These are phyloP conservation scores for Tausonia pullulans DNA, from an alignment of 1,284 basidiomycete genomes.

Conservation along the genomic window DNA sequence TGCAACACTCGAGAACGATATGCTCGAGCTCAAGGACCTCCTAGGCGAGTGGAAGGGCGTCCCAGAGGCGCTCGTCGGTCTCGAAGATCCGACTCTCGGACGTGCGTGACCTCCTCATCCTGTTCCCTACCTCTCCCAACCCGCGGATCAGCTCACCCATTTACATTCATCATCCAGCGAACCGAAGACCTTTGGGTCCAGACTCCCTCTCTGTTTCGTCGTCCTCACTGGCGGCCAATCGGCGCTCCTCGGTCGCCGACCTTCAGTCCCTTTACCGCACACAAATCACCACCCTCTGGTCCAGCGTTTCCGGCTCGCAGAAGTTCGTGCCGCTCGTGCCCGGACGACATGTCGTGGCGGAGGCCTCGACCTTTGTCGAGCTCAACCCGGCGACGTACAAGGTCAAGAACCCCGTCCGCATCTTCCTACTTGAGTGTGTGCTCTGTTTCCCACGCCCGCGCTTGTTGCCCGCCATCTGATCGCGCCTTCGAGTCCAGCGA, in stretches of 20 bases:
- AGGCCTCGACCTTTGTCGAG: constrained; percentile 71
- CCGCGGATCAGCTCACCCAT: neutral
- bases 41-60: constrained; percentile 90
- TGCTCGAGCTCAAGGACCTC: constrained; percentile 91
- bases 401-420: constrained; percentile 70
- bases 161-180: neutral
- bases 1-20: constrained; percentile 88
- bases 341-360: constrained; percentile 79
- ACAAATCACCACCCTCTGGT: constrained; percentile 83
- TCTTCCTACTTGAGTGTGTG: constrained; percentile 64
- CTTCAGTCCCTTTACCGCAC: constrained; percentile 85
- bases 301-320: constrained; percentile 88
- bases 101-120: constrained; percentile 20
- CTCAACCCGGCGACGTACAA: constrained; percentile 95
- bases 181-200: neutral
- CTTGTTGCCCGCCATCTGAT: too few species aligned
- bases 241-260: constrained; percentile 82
- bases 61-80: constrained; percentile 71
- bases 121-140: constrained; percentile 15
- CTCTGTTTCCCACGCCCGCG: too few species aligned
- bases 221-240: constrained; percentile 39
- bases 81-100: constrained; percentile 49
- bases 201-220: constrained; percentile 41
- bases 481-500: constrained; percentile 37
- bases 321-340: constrained; percentile 85